phyloP scores from a whole-genome alignment of 129 eudicot species.

The Erigeron canadensis region DNA sequence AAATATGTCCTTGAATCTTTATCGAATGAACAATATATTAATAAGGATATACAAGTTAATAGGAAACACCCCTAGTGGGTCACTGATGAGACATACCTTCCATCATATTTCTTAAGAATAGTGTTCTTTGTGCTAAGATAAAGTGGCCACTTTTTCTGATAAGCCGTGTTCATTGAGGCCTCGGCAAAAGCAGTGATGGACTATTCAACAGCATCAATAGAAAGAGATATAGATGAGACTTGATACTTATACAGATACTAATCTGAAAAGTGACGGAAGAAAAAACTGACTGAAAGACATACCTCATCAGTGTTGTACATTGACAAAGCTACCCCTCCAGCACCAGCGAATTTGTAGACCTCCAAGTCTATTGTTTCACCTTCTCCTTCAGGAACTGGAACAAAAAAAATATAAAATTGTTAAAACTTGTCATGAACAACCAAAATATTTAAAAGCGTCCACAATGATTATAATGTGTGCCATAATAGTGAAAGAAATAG shows the following conservation, averaged over 20 bases:
- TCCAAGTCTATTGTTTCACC: slow-evolving; percentile 70
- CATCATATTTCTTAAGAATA: slow-evolving; percentile 88
- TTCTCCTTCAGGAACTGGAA: slow-evolving; percentile 86
- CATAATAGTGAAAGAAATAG: no score
- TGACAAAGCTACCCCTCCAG: slow-evolving; percentile 90
- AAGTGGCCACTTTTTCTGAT: slow-evolving; percentile 88
- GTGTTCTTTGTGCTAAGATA: slow-evolving; percentile 96
- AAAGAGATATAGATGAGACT: slow-evolving; percentile 21
- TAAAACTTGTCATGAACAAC: not conserved
- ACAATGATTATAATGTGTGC: not conserved
- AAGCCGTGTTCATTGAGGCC: slow-evolving; percentile 88
- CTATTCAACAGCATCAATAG: slow-evolving; percentile 37
- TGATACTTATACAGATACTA: not conserved
- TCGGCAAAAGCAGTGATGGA: slow-evolving; percentile 87
- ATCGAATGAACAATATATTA: not conserved
- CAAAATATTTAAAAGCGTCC: not conserved
- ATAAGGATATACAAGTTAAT: not conserved
- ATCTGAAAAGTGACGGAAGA: not conserved
- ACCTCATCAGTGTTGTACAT: slow-evolving; percentile 99
- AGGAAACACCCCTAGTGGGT: not conserved
- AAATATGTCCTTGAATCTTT: slow-evolving; percentile 92
- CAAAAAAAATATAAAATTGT: not conserved
- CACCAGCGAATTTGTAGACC: slow-evolving; percentile 80
- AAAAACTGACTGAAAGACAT: not conserved
- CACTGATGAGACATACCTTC: slow-evolving; percentile 51